A percentile compares a stretch with the other conserved stretches of the same genome.
Evolutionary conservation across 2,329 filamentous ascomycete species (phyloP).

Genomic region (Stachybotrys echinatus): DNA sequence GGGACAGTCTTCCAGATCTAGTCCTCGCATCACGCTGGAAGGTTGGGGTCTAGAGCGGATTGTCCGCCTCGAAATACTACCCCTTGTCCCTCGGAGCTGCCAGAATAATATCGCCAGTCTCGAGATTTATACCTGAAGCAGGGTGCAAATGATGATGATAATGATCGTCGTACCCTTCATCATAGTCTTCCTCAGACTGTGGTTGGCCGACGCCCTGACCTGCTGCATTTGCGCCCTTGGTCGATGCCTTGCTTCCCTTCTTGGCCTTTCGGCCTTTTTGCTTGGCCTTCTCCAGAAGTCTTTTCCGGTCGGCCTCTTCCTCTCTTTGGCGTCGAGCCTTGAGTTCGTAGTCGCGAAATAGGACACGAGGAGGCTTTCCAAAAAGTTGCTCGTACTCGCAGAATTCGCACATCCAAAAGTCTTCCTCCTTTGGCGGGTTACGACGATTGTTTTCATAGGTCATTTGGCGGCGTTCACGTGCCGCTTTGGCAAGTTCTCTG

Average conservation of each 20-base stretch:
- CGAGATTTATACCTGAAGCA: constrained; percentile 6
- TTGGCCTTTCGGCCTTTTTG: constrained; percentile 87
- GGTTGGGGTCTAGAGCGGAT: not conserved
- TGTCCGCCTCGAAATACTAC: not conserved
- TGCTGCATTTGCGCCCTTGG: constrained; percentile 7
- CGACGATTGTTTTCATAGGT: constrained; percentile 73
- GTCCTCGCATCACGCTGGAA: not conserved
- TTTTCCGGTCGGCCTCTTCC: constrained; percentile 77
- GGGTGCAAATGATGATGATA: constrained; percentile 14
- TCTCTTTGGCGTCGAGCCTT: constrained; percentile 84
- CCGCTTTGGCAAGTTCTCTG: constrained; percentile 69
- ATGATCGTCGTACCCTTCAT: constrained; percentile 25
- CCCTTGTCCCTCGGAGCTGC: not conserved
- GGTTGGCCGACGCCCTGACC: constrained; percentile 25
- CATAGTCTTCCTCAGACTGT: constrained; percentile 33
- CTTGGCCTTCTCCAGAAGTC: constrained; percentile 87
- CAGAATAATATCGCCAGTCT: constrained; percentile 2
- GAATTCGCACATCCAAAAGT: constrained; percentile 95
- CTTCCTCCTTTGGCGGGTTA: constrained; percentile 63
- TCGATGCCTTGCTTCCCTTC: constrained; percentile 58
- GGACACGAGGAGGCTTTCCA: constrained; percentile 73
- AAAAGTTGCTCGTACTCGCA: constrained; percentile 98
- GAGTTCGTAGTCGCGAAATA: constrained; percentile 90
- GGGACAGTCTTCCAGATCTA: not conserved
- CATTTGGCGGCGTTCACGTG: constrained; percentile 69